Evolutionary conservation across 305 asterid species (phyloP).

Genomic region (Fraxinus nigra): DNA sequence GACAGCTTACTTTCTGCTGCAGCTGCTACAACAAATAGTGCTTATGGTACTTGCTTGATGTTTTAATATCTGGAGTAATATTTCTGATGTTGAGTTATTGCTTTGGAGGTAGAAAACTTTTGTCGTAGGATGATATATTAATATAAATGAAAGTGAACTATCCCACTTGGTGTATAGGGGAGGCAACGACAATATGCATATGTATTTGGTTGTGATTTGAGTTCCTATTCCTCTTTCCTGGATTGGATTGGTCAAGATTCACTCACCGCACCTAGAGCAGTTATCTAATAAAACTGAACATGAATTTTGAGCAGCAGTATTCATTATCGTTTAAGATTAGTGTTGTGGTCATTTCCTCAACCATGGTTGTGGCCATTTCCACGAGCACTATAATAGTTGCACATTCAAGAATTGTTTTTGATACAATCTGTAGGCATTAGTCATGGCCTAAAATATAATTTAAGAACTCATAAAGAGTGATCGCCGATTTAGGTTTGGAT

Average conservation of each 20-base stretch:
- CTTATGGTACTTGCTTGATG: constrained; percentile 62
- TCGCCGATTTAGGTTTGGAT: not conserved
- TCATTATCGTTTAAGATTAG: not conserved
- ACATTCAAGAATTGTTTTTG: not conserved
- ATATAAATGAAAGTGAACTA: not conserved
- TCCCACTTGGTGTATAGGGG: not conserved
- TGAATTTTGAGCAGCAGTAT: not conserved
- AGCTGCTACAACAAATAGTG: constrained; percentile 89
- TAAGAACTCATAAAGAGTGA: not conserved
- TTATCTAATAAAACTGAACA: not conserved
- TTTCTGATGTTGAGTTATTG: constrained; percentile 12
- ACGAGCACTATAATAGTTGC: not conserved
- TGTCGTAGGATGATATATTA: not conserved
- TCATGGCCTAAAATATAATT: not conserved
- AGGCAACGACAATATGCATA: not conserved
- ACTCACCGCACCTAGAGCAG: not conserved
- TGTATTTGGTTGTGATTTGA: not conserved
- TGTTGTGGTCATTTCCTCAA: not conserved
- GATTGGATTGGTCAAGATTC: not conserved
- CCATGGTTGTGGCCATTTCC: not conserved
- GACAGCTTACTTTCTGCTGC: constrained; percentile 94
- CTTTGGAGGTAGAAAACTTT: not conserved
- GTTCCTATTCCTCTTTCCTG: not conserved
- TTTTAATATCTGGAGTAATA: constrained; percentile 14
- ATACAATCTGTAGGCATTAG: not conserved